Evolutionary conservation across 176 grass and related monocot species (phyloP).

Genomic region (Puya raimondii): DNA sequence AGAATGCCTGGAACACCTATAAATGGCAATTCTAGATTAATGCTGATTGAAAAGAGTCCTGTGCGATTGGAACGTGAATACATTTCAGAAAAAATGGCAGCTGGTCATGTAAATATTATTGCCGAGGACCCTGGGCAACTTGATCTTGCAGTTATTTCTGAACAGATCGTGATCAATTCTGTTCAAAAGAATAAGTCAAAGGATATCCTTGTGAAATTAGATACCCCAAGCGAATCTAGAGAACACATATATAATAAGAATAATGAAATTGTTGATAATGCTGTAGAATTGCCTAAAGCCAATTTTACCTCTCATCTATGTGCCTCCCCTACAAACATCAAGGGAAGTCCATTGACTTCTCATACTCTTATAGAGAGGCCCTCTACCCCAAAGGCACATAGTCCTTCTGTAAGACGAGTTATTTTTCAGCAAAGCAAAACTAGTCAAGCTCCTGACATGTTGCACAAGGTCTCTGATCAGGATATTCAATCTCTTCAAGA

Average conservation of each 20-base stretch:
- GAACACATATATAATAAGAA: not conserved
- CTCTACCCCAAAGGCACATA: constrained; percentile 8
- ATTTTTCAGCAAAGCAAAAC: constrained; percentile 4
- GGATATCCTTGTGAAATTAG: not conserved
- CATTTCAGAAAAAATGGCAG: constrained; percentile 10
- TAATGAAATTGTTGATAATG: not conserved
- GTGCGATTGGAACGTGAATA: constrained; percentile 17
- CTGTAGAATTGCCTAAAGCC: not conserved
- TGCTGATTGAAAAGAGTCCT: constrained; percentile 23
- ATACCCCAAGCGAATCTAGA: not conserved
- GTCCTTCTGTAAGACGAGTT: not conserved
- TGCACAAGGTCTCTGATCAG: constrained; percentile 9
- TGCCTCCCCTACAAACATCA: not conserved
- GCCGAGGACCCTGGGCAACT: not conserved
- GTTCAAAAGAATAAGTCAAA: not conserved
- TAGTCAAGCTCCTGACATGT: constrained; percentile 15
- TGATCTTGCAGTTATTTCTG: not conserved
- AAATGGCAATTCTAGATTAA: constrained; percentile 5
- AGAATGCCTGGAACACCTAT: constrained; percentile 29
- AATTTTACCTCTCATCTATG: not conserved
- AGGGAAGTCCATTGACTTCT: constrained; percentile 5
- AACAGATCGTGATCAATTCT: not conserved
- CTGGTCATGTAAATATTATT: not conserved
- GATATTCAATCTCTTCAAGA: constrained; percentile 27
- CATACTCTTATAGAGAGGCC: not conserved